A percentile compares a stretch with the other conserved stretches of the same genome.
phyloP scores from a whole-genome alignment of 2,329 filamentous ascomycete genomes.

The Blastomyces parvus region DNA sequence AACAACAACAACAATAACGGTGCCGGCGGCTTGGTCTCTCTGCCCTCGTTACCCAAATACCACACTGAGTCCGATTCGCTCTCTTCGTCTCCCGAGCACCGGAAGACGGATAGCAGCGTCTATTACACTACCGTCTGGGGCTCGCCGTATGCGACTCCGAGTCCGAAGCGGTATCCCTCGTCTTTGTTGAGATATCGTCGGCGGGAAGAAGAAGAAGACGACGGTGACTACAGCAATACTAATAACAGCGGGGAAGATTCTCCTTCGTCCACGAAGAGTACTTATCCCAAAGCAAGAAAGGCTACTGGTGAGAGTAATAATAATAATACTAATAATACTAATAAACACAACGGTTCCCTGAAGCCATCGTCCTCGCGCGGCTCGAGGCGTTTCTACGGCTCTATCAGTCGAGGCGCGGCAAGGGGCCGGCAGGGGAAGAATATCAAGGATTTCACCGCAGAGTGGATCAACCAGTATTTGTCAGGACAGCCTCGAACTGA shows the following conservation, averaged over 20 bases:
- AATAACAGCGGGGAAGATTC: constrained; percentile 14
- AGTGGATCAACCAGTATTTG: constrained; percentile 81
- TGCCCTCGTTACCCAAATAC: constrained; percentile 23
- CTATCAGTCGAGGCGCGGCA: constrained; percentile 21
- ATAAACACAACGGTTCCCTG: neutral
- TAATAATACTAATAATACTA: neutral
- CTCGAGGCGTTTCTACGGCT: constrained; percentile 20
- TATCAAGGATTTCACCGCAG: constrained; percentile 58
- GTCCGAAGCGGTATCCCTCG: constrained; percentile 34
- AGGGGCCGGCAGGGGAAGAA: constrained; percentile 25
- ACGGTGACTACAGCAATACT: neutral
- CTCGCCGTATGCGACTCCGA: constrained; percentile 69
- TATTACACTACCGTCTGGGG: constrained; percentile 79
- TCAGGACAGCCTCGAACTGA: constrained; percentile 60
- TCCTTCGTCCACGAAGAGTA: constrained; percentile 16
- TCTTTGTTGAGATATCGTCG: constrained; percentile 20
- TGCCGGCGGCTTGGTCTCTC: constrained; percentile 3
- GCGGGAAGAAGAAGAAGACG: neutral
- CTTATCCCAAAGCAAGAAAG: constrained; percentile 4
- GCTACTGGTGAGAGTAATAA: neutral
- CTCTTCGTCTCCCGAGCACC: constrained; percentile 34
- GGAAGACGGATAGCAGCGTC: constrained; percentile 40
- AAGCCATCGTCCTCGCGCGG: constrained; percentile 19
- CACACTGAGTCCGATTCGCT: constrained; percentile 27
- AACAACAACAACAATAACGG: neutral